phyloP scores from a whole-genome alignment of 805 yeast species.

The Candida silvatica region DNA sequence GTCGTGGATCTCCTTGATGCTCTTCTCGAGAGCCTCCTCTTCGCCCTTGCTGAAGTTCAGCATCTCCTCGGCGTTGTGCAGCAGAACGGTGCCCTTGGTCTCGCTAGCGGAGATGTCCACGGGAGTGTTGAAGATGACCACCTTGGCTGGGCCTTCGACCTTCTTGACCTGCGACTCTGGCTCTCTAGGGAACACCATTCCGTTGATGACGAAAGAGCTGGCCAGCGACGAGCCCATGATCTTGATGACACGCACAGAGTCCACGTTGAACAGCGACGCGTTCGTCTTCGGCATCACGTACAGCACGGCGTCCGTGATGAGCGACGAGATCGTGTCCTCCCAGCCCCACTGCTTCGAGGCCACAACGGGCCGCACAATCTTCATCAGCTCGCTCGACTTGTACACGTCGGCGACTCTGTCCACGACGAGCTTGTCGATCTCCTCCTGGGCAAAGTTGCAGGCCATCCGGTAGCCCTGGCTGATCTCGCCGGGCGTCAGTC shows the following conservation, averaged over 20 bases:
- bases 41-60: slow-evolving; percentile 93
- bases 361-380: slow-evolving; percentile 78
- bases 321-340: slow-evolving; percentile 66
- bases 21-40: slow-evolving; percentile 83
- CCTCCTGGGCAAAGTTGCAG: slow-evolving; percentile 60
- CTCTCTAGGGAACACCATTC: slow-evolving; percentile 97
- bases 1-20: slow-evolving; percentile 73
- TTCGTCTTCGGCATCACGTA: slow-evolving; percentile 65
- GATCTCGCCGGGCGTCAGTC: slow-evolving; percentile 87
- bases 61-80: slow-evolving; percentile 97
- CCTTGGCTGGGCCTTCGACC: slow-evolving; percentile 57
- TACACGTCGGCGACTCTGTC: slow-evolving; percentile 52
- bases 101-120: slow-evolving; percentile 95
- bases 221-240: slow-evolving; percentile 85
- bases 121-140: slow-evolving; percentile 89
- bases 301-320: slow-evolving; percentile 81
- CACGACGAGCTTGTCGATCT: slow-evolving; percentile 57
- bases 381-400: slow-evolving; percentile 47
- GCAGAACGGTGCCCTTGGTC: slow-evolving; percentile 93
- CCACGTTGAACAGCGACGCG: slow-evolving; percentile 73
- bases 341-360: slow-evolving; percentile 90
- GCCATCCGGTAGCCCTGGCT: slow-evolving; percentile 90
- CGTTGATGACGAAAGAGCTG: slow-evolving; percentile 75
- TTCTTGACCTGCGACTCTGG: slow-evolving; percentile 89
- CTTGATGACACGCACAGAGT: slow-evolving; percentile 90